phyloP scores from a whole-genome alignment of 2,329 filamentous ascomycete species.

The Botrytis porri region DNA sequence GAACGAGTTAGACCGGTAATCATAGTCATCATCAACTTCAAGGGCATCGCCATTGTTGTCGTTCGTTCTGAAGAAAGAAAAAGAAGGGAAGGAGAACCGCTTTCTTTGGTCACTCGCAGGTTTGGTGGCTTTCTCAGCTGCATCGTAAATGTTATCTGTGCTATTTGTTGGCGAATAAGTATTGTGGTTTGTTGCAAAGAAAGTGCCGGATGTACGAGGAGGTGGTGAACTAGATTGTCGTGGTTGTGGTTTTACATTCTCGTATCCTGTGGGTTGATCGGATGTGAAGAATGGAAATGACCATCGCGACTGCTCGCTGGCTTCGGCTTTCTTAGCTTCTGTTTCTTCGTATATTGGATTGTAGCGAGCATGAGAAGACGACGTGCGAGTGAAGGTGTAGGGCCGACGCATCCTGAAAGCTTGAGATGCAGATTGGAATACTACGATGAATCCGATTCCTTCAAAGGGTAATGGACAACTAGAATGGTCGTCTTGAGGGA shows the following conservation, averaged over 20 bases:
- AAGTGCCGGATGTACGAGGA: not conserved
- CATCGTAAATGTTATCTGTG: not conserved
- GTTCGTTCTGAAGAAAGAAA: not conserved
- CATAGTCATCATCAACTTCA: not conserved
- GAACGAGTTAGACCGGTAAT: not conserved
- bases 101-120: not conserved
- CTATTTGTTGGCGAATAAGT: not conserved
- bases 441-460: not conserved
- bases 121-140: not conserved
- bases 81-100: not conserved
- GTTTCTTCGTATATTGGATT: constrained; percentile 13
- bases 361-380: constrained; percentile 5
- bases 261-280: not conserved
- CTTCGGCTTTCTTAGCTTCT: not conserved
- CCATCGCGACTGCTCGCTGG: not conserved
- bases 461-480: not conserved
- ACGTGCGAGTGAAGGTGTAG: not conserved
- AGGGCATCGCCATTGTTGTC: not conserved
- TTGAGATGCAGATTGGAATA: not conserved
- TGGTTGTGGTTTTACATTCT: not conserved
- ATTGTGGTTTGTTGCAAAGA: constrained; percentile 5
- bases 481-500: not conserved
- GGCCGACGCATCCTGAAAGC: constrained; percentile 11
- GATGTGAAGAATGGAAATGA: not conserved
- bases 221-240: not conserved